These are phyloP conservation scores for Infundibulicybe gibba DNA, from an alignment of 768 basidiomycete genomes.

Conservation along the genomic window DNA sequence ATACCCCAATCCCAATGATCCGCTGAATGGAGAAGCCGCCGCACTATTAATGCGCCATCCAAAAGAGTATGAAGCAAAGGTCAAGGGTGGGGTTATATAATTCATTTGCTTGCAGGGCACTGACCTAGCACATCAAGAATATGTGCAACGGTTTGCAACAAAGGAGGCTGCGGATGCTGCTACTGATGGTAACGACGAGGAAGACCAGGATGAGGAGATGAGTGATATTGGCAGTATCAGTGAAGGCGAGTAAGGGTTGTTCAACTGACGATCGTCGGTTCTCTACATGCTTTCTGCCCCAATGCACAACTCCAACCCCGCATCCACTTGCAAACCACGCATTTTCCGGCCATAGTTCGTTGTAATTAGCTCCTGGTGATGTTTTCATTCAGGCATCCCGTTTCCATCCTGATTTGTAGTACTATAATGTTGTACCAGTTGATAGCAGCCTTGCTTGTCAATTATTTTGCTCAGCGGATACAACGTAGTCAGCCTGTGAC, in stretches of 20 bases:
- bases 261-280: conserved; percentile 1
- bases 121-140: conserved; percentile 52
- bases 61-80: conserved; percentile 91
- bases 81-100: conserved; percentile 61
- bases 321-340: too few species aligned
- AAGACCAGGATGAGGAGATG: conserved; percentile 81
- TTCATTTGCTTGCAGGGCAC: background rate
- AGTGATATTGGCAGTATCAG: conserved; percentile 84
- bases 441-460: conserved; percentile 2
- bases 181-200: conserved; percentile 55
- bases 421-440: background rate
- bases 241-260: conserved; percentile 49
- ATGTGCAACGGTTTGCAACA: conserved; percentile 93
- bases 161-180: conserved; percentile 85
- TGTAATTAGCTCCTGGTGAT: conserved; percentile 4
- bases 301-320: too few species aligned
- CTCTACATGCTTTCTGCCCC: conserved; percentile 1
- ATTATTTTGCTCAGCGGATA: background rate
- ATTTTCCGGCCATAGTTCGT: background rate
- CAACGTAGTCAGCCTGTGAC: conserved; percentile 4
- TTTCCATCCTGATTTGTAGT: conserved; percentile 1
- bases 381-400: background rate
- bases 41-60: conserved; percentile 97
- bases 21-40: conserved; percentile 96
- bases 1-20: conserved; percentile 98